Base-by-base conservation (phyloP, 257 asterid species). In the Datura wrightii region DNA sequence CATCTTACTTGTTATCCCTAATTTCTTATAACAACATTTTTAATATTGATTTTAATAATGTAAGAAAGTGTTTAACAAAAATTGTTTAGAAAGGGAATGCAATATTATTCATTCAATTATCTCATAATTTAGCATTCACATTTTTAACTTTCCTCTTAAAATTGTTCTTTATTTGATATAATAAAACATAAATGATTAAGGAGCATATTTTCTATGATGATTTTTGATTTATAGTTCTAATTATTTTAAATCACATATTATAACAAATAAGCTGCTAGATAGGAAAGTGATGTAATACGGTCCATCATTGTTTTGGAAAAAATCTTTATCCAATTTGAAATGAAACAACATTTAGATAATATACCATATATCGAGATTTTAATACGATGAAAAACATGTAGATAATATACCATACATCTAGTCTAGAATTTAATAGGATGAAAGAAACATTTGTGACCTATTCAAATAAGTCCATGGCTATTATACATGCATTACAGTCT, bases 51-150 rank as follows among this genome's bases (percentile, higher is more conserved):
- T 46, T 72, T 46, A 10, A 50, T n/a, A 42, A 19, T 72, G 19
- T 72, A 19, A 44, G 10, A n/a, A 44, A n/a, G 80, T 72, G 34
- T 48, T 19, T n/a, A 1, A 11, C 3, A 71, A 11, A 46, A 46
- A 44, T 19, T 74, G 80, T 13, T 44, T 13, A 72, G 19, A 72
- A 72, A 72, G 10, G 59, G 58, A 74, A 50, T 24, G 44, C 24
- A 74, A 74, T 8, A 48, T 48, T 74, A 50, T 72, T 72, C 41
- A 50, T 50, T 31, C 81, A 24, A 15, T 50, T 50, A 76, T 76
- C n/a, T 50, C 19, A 76, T 50, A 7, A 76, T 76, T 34, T 50
- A 50, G 60, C 46, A 48, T 5, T 74, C n/a, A 24, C 14, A 50
- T n/a, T 44, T 24, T 72, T 72, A 72, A 72, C 39, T 46, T 72